These are phyloP conservation scores for Candida saitoana DNA, from an alignment of 805 yeast species.

Conservation along the genomic window DNA sequence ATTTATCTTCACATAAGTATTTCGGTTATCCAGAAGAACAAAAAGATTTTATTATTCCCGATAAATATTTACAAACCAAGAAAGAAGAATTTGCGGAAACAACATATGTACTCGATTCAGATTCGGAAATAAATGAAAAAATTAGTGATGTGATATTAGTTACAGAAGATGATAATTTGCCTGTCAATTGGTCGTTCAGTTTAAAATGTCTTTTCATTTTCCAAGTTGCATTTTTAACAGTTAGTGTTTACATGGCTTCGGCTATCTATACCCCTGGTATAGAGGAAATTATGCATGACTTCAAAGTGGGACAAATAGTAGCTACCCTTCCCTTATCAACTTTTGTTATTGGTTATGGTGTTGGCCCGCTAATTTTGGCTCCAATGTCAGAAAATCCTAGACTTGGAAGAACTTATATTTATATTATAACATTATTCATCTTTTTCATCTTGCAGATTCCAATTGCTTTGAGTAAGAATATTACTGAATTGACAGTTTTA, in stretches of 20 bases:
- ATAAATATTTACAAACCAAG: constrained; percentile 20
- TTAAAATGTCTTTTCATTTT: constrained; percentile 36
- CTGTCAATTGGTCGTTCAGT: constrained; percentile 50
- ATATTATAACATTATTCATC: constrained; percentile 42
- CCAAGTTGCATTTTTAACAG: constrained; percentile 43
- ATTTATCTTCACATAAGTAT: constrained; percentile 22
- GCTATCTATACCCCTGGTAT: constrained; percentile 54
- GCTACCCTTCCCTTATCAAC: constrained; percentile 51
- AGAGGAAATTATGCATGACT: constrained; percentile 40
- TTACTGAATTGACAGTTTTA: constrained; percentile 47
- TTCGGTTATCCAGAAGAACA: constrained; percentile 25
- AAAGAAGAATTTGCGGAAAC: not conserved
- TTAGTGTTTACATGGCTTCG: constrained; percentile 53
- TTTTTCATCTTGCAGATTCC: constrained; percentile 55
- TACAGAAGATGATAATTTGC: constrained; percentile 48
- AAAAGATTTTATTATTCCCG: constrained; percentile 27
- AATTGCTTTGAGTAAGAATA: constrained; percentile 46
- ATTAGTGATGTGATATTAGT: constrained; percentile 11
- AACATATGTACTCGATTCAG: not conserved
- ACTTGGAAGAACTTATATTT: constrained; percentile 51
- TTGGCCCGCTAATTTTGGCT: constrained; percentile 56
- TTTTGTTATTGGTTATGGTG: constrained; percentile 57
- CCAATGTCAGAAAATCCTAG: constrained; percentile 55
- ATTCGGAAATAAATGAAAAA: not conserved
- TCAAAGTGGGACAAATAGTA: constrained; percentile 39